phyloP scores from a whole-genome alignment of 2,329 filamentous ascomycete species.

The Fusarium globosum region DNA sequence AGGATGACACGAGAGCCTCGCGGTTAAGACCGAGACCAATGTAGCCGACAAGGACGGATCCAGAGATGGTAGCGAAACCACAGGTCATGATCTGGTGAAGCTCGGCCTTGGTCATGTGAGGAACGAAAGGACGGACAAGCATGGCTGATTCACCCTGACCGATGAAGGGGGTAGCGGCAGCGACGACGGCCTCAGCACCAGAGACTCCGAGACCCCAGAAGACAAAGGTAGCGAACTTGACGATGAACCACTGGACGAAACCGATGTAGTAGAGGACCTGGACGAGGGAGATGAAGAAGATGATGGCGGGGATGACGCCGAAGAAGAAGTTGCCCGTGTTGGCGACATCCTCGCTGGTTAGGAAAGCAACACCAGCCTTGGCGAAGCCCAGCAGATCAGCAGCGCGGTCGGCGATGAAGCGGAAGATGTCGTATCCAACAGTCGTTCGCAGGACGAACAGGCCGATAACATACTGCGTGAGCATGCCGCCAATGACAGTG shows the following conservation, averaged over 20 bases:
- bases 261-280: constrained; percentile 86
- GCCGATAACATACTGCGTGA: constrained; percentile 87
- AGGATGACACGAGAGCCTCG: constrained; percentile 88
- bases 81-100: constrained; percentile 93
- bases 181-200: constrained; percentile 92
- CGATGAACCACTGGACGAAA: constrained; percentile 88
- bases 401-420: constrained; percentile 83
- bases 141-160: constrained; percentile 95
- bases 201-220: constrained; percentile 90
- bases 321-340: constrained; percentile 75
- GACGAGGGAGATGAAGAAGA: constrained; percentile 96
- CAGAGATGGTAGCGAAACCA: constrained; percentile 92
- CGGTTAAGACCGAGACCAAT: constrained; percentile 85
- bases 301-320: constrained; percentile 86
- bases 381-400: constrained; percentile 81
- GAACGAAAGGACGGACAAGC: constrained; percentile 87
- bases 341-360: constrained; percentile 61
- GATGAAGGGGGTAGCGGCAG: constrained; percentile 92
- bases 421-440: constrained; percentile 90
- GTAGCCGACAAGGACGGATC: constrained; percentile 87
- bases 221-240: constrained; percentile 89
- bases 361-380: constrained; percentile 76
- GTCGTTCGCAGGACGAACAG: constrained; percentile 86
- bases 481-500: constrained; percentile 88
- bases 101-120: constrained; percentile 87